phyloP scores from a whole-genome alignment of 805 yeast species.

The Yarrowia yakushimensis region DNA sequence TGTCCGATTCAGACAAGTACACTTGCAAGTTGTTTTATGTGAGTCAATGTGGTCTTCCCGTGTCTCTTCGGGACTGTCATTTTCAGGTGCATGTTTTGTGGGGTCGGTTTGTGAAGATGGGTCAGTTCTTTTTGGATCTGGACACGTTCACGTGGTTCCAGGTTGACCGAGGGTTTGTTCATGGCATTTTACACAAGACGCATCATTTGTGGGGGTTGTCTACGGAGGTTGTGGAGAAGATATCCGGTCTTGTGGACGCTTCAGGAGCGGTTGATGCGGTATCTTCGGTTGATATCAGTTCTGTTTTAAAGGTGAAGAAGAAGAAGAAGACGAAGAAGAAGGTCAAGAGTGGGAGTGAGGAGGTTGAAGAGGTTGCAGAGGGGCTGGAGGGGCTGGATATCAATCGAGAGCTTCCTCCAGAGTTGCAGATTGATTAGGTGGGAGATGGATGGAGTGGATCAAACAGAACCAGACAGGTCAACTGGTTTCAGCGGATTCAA shows the following conservation, averaged over 20 bases:
- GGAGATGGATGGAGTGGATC: neutral
- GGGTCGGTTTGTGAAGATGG: neutral
- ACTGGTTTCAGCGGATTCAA: too few species aligned
- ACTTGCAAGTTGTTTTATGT: neutral
- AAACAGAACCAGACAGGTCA: too few species aligned
- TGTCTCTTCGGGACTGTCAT: neutral
- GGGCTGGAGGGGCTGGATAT: neutral
- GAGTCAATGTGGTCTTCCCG: neutral
- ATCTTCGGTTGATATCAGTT: neutral
- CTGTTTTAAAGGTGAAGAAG: neutral
- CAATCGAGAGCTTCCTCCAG: neutral
- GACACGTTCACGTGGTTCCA: neutral
- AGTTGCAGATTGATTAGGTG: neutral
- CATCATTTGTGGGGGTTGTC: conserved; percentile 14
- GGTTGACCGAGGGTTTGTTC: neutral
- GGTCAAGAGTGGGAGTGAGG: neutral
- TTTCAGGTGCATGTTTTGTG: neutral
- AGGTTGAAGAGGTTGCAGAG: neutral
- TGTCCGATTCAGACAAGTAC: neutral
- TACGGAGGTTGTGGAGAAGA: neutral
- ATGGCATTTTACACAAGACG: neutral
- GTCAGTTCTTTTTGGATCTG: neutral
- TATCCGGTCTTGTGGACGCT: neutral
- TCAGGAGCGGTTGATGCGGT: neutral
- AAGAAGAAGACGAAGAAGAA: conserved; percentile 1